These are phyloP conservation scores for Globisporangium irregulare DNA, from an alignment of 352 stramenopile genomes.

Conservation along the genomic window DNA sequence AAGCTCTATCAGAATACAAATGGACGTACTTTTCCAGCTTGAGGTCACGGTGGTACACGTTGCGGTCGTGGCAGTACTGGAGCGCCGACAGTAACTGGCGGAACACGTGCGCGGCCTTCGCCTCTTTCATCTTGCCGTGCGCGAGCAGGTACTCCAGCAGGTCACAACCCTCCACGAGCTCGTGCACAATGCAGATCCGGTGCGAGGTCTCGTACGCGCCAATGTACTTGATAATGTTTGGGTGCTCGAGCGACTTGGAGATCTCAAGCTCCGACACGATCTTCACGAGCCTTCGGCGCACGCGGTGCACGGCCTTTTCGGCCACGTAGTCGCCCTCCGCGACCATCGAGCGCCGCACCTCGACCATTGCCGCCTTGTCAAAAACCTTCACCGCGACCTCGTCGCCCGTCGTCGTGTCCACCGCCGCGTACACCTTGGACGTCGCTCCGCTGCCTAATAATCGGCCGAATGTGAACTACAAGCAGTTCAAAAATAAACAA, in stretches of 20 bases:
- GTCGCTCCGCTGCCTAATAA: slow-evolving; percentile 71
- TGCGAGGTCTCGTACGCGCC: slow-evolving; percentile 77
- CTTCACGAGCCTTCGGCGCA: slow-evolving; percentile 69
- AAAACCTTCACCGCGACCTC: slow-evolving; percentile 81
- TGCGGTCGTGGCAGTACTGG: slow-evolving; percentile 88
- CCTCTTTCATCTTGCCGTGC: slow-evolving; percentile 69
- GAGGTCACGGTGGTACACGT: slow-evolving; percentile 94
- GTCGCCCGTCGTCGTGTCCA: slow-evolving; percentile 42
- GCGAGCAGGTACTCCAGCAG: slow-evolving; percentile 70
- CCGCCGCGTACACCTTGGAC: slow-evolving; percentile 68
- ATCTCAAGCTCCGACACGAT: slow-evolving; percentile 85
- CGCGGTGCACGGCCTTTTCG: slow-evolving; percentile 73
- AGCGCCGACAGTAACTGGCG: slow-evolving; percentile 90
- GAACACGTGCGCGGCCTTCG: slow-evolving; percentile 52
- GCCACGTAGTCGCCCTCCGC: slow-evolving; percentile 49
- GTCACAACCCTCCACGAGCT: slow-evolving; percentile 72
- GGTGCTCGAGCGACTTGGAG: slow-evolving; percentile 61
- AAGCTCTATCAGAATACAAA: background rate
- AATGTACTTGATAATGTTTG: slow-evolving; percentile 77
- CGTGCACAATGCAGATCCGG: slow-evolving; percentile 76
- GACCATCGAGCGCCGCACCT: slow-evolving; percentile 72
- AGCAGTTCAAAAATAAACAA: slow-evolving; percentile 11
- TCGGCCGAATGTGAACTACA: slow-evolving; percentile 54
- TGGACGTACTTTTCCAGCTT: slow-evolving; percentile 92
- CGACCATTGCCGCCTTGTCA: slow-evolving; percentile 80